Evolutionary conservation across 768 basidiomycete species (phyloP).

Genomic region (Pleurotus ostreatus): DNA sequence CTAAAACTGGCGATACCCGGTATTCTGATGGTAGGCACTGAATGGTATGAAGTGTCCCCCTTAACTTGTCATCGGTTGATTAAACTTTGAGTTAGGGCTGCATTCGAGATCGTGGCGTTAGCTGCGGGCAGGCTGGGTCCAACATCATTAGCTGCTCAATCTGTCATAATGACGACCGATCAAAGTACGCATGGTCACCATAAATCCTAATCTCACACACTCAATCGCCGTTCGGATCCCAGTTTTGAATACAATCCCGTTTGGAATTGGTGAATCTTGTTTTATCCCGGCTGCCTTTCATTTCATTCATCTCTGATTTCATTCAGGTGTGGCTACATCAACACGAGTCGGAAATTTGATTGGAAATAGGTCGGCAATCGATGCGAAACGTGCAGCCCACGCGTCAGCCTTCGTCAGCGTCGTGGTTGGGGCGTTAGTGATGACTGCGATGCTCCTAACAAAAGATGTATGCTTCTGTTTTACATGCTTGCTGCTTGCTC

Average conservation of each 20-base stretch:
- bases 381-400: constrained; percentile 57
- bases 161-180: constrained; percentile 58
- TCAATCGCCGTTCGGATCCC: not conserved
- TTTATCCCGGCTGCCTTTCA: not conserved
- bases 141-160: constrained; percentile 69
- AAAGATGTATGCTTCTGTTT: constrained; percentile 40
- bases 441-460: constrained; percentile 51
- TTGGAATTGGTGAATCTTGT: constrained; percentile 50
- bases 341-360: constrained; percentile 72
- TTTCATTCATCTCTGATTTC: not conserved
- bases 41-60: constrained; percentile 48
- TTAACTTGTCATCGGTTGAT: not conserved
- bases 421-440: constrained; percentile 51
- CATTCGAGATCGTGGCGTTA: constrained; percentile 79
- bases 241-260: constrained; percentile 74
- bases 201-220: too few relatives aligned
- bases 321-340: constrained; percentile 53
- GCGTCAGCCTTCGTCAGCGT: constrained; percentile 64
- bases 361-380: constrained; percentile 47
- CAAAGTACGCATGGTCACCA: constrained; percentile 42
- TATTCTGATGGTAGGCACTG: constrained; percentile 75
- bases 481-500: not conserved
- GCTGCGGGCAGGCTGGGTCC: constrained; percentile 69
- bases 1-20: constrained; percentile 71
- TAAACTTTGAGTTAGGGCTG: constrained; percentile 45